Conservation (phyloP, 192 early-diverging fungal species). For the Coemansia sp. region DNA sequence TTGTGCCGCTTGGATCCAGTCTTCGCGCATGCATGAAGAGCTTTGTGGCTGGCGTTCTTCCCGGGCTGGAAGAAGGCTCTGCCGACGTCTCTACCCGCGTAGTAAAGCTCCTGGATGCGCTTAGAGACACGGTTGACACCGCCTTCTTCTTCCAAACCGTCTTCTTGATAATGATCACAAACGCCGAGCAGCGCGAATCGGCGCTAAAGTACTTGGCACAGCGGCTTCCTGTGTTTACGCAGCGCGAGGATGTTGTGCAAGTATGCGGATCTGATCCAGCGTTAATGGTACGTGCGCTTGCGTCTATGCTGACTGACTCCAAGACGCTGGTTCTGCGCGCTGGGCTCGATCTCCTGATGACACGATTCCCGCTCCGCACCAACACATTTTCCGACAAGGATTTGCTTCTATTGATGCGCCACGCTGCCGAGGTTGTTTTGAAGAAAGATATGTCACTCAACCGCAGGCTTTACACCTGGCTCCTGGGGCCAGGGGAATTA, state of each 20-base stretch:
- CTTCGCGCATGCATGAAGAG: constrained; percentile 77
- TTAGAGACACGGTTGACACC: constrained; percentile 68
- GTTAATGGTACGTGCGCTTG: constrained; percentile 75
- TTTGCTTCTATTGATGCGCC: constrained; percentile 63
- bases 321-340: constrained; percentile 80
- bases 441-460: constrained; percentile 94
- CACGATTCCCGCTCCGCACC: constrained; percentile 34
- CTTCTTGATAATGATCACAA: constrained; percentile 78
- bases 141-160: constrained; percentile 80
- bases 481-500: constrained; percentile 61
- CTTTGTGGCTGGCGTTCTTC: constrained; percentile 76
- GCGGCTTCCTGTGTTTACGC: constrained; percentile 60
- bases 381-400: constrained; percentile 66
- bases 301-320: constrained; percentile 70
- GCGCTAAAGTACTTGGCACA: constrained; percentile 78
- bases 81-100: constrained; percentile 81
- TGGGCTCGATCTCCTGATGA: constrained; percentile 79
- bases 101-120: constrained; percentile 61
- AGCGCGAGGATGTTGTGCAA: constrained; percentile 66
- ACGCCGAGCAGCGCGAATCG: constrained; percentile 64
- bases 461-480: constrained; percentile 87
- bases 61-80: constrained; percentile 86
- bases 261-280: constrained; percentile 70
- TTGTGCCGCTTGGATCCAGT: constrained; percentile 68
- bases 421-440: constrained; percentile 78